These are phyloP conservation scores for Pestalotiopsis sp. DNA, from an alignment of 2,329 filamentous ascomycete species.

Conservation along the genomic window DNA sequence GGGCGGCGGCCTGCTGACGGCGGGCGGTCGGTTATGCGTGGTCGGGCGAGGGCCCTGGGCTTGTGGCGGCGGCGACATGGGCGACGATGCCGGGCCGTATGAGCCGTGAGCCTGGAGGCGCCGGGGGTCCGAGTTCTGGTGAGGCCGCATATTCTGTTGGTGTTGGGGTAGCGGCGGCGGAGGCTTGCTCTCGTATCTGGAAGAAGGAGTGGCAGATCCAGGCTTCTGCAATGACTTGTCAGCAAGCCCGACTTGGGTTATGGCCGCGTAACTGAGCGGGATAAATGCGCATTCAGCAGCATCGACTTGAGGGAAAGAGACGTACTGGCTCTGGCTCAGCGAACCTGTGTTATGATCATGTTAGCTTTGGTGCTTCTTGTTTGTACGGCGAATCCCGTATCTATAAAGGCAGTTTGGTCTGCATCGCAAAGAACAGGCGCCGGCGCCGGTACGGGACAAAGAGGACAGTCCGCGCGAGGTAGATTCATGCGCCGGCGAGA, in stretches of 20 bases:
- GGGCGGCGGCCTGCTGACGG: constrained; percentile 65
- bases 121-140: constrained; percentile 16
- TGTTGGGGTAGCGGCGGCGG: constrained; percentile 40
- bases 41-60: constrained; percentile 43
- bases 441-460: background rate
- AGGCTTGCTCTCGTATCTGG: constrained; percentile 53
- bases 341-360: constrained; percentile 51
- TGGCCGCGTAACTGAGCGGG: constrained; percentile 11
- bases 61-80: constrained; percentile 55
- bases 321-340: constrained; percentile 74
- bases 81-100: constrained; percentile 27
- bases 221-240: constrained; percentile 11
- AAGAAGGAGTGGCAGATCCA: constrained; percentile 28
- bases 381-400: background rate
- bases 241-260: constrained; percentile 6
- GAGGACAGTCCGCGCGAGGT: background rate
- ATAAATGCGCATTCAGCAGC: background rate
- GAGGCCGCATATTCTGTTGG: constrained; percentile 18
- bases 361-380: background rate
- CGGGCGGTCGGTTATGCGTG: constrained; percentile 53
- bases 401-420: background rate
- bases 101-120: constrained; percentile 17
- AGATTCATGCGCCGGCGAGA: background rate
- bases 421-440: background rate
- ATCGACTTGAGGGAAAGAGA: constrained; percentile 11